Conservation (phyloP, 139 green algal genomes). For the Picochlorum sp. region DNA sequence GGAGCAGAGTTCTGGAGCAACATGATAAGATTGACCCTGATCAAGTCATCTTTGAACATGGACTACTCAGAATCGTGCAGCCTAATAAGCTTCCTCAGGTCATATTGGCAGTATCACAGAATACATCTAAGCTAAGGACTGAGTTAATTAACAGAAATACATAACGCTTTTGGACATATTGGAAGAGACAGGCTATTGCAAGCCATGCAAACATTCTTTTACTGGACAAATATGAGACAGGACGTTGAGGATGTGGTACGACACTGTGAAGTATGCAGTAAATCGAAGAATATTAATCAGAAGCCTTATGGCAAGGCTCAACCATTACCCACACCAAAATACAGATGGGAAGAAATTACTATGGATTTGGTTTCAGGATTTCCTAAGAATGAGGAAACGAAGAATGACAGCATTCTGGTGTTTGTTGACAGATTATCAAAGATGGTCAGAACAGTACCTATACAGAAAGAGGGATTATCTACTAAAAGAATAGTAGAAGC, state of each 20-base stretch:
- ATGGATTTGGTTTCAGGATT: constrained; percentile 53
- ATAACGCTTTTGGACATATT: constrained; percentile 6
- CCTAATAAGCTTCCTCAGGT: neutral
- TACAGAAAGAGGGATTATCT: constrained; percentile 17
- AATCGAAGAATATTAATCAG: neutral
- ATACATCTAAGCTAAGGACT: constrained; percentile 6
- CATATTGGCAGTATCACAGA: constrained; percentile 1
- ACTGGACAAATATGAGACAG: neutral
- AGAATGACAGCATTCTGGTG: constrained; percentile 30
- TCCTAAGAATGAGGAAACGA: constrained; percentile 15
- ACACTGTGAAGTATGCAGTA: neutral
- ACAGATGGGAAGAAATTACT: constrained; percentile 30
- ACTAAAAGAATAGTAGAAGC: constrained; percentile 12
- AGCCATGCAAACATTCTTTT: neutral
- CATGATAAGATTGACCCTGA: neutral
- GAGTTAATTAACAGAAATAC: constrained; percentile 8
- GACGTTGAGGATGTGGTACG: neutral
- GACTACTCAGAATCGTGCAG: neutral
- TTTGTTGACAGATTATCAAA: constrained; percentile 53
- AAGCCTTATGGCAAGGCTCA: neutral
- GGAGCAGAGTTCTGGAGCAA: constrained; percentile 1
- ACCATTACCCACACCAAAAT: constrained; percentile 27
- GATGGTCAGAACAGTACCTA: constrained; percentile 11
- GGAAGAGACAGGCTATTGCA: neutral
- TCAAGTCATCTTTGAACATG: no score